phyloP scores from a whole-genome alignment of 805 yeast genomes.

The Zygosaccharomyces bailii region DNA sequence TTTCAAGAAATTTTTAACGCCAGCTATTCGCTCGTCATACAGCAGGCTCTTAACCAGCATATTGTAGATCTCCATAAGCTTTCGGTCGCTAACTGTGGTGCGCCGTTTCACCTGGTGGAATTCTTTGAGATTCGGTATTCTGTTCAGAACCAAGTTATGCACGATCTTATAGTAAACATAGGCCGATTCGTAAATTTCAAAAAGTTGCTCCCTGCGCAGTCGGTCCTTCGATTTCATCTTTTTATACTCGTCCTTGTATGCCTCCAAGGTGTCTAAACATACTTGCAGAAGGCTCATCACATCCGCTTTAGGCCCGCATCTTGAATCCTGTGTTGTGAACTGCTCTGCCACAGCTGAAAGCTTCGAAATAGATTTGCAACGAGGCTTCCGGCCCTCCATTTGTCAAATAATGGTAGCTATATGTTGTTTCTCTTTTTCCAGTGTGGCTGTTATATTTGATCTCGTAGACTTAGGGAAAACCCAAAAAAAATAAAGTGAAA shows the following conservation, averaged over 20 bases:
- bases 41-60: conserved; percentile 30
- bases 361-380: conserved; percentile 20
- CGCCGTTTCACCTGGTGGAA: conserved; percentile 26
- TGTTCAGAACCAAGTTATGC: conserved; percentile 28
- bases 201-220: conserved; percentile 10
- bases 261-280: conserved; percentile 33
- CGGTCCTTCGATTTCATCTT: conserved; percentile 18
- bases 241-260: conserved; percentile 32
- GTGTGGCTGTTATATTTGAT: neutral
- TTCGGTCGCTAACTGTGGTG: conserved; percentile 20
- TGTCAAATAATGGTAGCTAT: neutral
- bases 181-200: conserved; percentile 31
- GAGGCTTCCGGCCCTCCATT: conserved; percentile 3
- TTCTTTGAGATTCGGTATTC: conserved; percentile 29
- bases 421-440: neutral
- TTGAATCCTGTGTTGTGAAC: conserved; percentile 22
- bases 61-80: conserved; percentile 33
- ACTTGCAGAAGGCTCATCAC: conserved; percentile 28
- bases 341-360: conserved; percentile 24
- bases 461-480: neutral
- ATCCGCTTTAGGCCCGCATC: conserved; percentile 15
- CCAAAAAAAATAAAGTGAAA: neutral
- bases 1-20: conserved; percentile 27
- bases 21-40: conserved; percentile 30
- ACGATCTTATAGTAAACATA: conserved; percentile 37